A percentile compares a stretch with the other conserved stretches of the same genome.
phyloP scores from a whole-genome alignment of 768 basidiomycete genomes.

The Sporobolomyces roseus region DNA sequence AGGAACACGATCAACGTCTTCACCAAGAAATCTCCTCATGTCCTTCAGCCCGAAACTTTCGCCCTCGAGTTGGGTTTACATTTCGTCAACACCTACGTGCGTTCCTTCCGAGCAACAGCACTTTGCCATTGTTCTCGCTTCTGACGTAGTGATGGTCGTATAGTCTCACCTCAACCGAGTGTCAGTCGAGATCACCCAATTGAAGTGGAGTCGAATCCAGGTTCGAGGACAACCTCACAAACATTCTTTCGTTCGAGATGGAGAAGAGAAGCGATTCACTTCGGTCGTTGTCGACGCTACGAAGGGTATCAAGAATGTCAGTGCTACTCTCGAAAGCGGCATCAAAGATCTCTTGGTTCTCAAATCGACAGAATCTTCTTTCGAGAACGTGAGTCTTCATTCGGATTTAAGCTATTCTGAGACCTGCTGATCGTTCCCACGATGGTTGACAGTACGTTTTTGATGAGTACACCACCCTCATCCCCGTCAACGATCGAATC shows the following conservation, averaged over 20 bases:
- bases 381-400: slow-evolving; percentile 53
- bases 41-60: slow-evolving; percentile 77
- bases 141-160: background rate
- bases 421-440: slow-evolving; percentile 41
- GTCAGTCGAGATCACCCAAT: slow-evolving; percentile 47
- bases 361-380: slow-evolving; percentile 82
- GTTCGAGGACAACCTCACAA: slow-evolving; percentile 57
- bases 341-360: slow-evolving; percentile 56
- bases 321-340: slow-evolving; percentile 57
- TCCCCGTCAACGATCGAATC: slow-evolving; percentile 76
- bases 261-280: slow-evolving; percentile 76
- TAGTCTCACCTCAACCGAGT: slow-evolving; percentile 34
- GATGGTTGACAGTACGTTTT: slow-evolving; percentile 16
- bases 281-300: slow-evolving; percentile 56
- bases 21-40: slow-evolving; percentile 82
- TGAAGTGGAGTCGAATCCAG: slow-evolving; percentile 68
- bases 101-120: background rate
- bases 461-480: slow-evolving; percentile 66
- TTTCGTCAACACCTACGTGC: slow-evolving; percentile 67
- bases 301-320: slow-evolving; percentile 60
- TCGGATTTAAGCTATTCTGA: slow-evolving; percentile 50
- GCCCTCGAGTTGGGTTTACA: slow-evolving; percentile 81
- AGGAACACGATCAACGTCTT: slow-evolving; percentile 37
- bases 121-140: background rate
- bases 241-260: slow-evolving; percentile 81